Evolutionary conservation across 306 rosid species (phyloP), one percentile per base, ranked within the genome.

Genomic region (Herpetospermum pedunculosum): DNA sequence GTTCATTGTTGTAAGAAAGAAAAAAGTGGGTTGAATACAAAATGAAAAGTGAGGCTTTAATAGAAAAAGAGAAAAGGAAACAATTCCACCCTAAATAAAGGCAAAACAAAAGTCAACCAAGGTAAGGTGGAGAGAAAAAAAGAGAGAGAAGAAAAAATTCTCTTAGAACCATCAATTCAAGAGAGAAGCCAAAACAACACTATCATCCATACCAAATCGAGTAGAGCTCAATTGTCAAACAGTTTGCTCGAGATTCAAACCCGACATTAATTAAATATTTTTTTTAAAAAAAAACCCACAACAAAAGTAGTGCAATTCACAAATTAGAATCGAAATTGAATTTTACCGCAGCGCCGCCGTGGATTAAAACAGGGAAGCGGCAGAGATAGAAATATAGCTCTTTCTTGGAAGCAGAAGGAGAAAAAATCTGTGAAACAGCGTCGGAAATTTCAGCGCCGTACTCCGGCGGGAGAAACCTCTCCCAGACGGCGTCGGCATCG

Each of bases 401-500:
- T 60, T 89, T 92, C 89, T 89, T 89, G 35, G 96, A 81, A 25
- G 72, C 37, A 35, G 35, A 13, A 34, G 62, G 15, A 11, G 60
- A 59, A 4, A 35, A 30, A 44, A 60, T 4, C 1, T 37, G 44
- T 11, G 67, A 37, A 12, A 63, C 0, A 23, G 71, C 21, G 43
- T 80, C n/a, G 0, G 80, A 79, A 26, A 84, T 25, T 6, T 85
- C 26, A 8, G 73, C n/a, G 2, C 6, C 78, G 28, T 19, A 81
- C 10, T 86, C 92, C 1, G 75, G 57, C 1, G 95, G 94, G 15
- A 94, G 80, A 41, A 94, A 91, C n/a, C 71, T 40, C 2, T 84
- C 86, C 98, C 98, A 94, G 1, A 94, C 85, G 57, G 83, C 80
- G 72, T 94, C 91, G 15, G 97, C 84, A 0, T 89, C 85, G 2